A percentile compares a stretch with the other conserved stretches of the same genome.
These are phyloP conservation scores for Lachnellula suecica DNA, from an alignment of 2,329 filamentous ascomycete species.

Conservation along the genomic window DNA sequence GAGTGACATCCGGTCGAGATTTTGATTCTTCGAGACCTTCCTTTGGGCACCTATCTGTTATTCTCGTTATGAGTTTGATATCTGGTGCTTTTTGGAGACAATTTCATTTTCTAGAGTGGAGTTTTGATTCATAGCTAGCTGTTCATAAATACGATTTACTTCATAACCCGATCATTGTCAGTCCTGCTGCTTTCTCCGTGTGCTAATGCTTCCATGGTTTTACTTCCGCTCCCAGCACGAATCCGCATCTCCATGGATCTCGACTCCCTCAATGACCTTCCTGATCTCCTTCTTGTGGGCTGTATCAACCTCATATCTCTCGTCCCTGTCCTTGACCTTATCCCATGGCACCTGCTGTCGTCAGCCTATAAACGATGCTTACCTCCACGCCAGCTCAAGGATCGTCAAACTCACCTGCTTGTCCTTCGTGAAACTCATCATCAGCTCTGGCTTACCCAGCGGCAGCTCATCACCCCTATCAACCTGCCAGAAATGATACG, in stretches of 20 bases:
- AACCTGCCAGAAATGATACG: conserved; percentile 84
- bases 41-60: conserved; percentile 26
- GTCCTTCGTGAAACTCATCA: conserved; percentile 58
- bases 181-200: not conserved
- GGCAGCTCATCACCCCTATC: conserved; percentile 69
- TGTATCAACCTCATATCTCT: conserved; percentile 51
- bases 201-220: not conserved
- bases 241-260: conserved; percentile 47
- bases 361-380: conserved; percentile 23
- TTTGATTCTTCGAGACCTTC: conserved; percentile 37
- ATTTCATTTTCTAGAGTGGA: conserved; percentile 25
- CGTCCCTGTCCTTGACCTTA: conserved; percentile 48
- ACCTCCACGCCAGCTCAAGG: not conserved
- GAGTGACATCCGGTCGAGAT: conserved; percentile 40
- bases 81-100: conserved; percentile 43
- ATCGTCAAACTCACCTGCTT: conserved; percentile 44
- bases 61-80: conserved; percentile 31
- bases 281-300: conserved; percentile 52
- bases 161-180: not conserved
- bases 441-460: conserved; percentile 59
- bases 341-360: conserved; percentile 33
- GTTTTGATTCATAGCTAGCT: not conserved
- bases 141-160: no score
- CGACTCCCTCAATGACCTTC: conserved; percentile 46
- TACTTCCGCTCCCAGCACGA: conserved; percentile 40